These are phyloP conservation scores for Trichosporon faecale DNA, from an alignment of 1,284 basidiomycete species.

Conservation along the genomic window DNA sequence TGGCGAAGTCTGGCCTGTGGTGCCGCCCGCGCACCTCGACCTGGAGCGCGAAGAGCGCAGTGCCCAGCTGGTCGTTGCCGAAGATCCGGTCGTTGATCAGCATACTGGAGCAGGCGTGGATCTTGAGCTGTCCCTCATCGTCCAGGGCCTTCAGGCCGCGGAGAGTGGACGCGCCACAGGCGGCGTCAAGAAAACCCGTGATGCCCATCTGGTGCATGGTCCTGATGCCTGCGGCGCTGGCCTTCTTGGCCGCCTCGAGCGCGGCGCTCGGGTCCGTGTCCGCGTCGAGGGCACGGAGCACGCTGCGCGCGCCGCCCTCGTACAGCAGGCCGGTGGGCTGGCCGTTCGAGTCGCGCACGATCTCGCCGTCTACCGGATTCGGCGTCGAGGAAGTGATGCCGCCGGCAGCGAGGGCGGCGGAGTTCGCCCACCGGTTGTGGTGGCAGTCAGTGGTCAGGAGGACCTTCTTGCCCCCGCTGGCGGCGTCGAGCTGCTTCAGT, in stretches of 20 bases:
- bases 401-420: neutral
- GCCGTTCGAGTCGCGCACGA: conserved; percentile 9
- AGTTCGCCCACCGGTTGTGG: conserved; percentile 12
- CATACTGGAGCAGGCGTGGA: conserved; percentile 10
- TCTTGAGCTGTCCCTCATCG: conserved; percentile 7
- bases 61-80: conserved; percentile 4
- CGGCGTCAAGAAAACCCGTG: conserved; percentile 13
- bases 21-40: neutral
- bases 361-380: conserved; percentile 2
- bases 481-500: neutral
- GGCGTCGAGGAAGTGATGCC: conserved; percentile 5
- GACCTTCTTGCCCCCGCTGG: conserved; percentile 6
- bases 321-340: conserved; percentile 9
- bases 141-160: conserved; percentile 14
- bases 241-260: neutral
- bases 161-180: neutral
- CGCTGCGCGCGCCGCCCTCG: conserved; percentile 1
- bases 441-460: conserved; percentile 12
- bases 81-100: conserved; percentile 16
- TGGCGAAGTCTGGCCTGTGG: conserved; percentile 15
- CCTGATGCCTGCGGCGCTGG: neutral
- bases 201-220: conserved; percentile 10
- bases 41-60: neutral
- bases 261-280: neutral
- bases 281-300: neutral